Evolutionary conservation across 1,139 yeast genomes (phyloP).

Genomic region (Debaryomyces fabryi): DNA sequence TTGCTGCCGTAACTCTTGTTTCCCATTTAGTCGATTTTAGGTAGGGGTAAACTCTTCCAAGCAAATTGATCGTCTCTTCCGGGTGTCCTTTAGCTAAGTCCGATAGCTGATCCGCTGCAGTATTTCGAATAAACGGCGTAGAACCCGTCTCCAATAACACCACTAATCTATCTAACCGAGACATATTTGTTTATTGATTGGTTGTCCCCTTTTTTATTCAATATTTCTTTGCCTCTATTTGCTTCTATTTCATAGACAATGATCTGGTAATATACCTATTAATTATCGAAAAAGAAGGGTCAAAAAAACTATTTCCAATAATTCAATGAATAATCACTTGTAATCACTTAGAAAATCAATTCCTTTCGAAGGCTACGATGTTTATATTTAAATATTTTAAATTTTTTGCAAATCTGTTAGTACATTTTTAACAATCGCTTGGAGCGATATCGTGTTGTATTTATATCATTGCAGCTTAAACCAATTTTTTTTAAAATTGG

Average conservation of each 20-base stretch:
- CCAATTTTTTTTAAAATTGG: slow-evolving; percentile 2
- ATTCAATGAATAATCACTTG: neutral
- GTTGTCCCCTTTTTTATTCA: slow-evolving; percentile 1
- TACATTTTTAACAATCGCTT: slow-evolving; percentile 2
- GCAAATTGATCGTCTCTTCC: slow-evolving; percentile 79
- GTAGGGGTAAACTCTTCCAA: slow-evolving; percentile 91
- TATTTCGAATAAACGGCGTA: slow-evolving; percentile 87
- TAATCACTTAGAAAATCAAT: neutral
- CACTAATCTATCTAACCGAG: slow-evolving; percentile 70
- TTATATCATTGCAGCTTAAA: slow-evolving; percentile 9
- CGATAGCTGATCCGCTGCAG: slow-evolving; percentile 97
- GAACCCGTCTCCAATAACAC: slow-evolving; percentile 91
- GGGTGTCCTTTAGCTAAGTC: slow-evolving; percentile 95
- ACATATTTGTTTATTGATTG: slow-evolving; percentile 27
- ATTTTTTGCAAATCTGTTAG: slow-evolving; percentile 1
- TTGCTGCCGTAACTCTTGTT: slow-evolving; percentile 91
- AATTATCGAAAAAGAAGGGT: slow-evolving; percentile 8
- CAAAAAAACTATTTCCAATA: neutral
- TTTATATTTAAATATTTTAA: slow-evolving; percentile 2
- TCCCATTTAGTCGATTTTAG: slow-evolving; percentile 89
- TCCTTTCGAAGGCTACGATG: neutral
- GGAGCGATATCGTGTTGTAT: slow-evolving; percentile 10
- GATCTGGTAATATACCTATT: neutral
- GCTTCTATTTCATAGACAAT: slow-evolving; percentile 6
- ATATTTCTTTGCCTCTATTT: neutral